phyloP scores from a whole-genome alignment of 345 rosid genomes.

The Microthlaspi erraticum region DNA sequence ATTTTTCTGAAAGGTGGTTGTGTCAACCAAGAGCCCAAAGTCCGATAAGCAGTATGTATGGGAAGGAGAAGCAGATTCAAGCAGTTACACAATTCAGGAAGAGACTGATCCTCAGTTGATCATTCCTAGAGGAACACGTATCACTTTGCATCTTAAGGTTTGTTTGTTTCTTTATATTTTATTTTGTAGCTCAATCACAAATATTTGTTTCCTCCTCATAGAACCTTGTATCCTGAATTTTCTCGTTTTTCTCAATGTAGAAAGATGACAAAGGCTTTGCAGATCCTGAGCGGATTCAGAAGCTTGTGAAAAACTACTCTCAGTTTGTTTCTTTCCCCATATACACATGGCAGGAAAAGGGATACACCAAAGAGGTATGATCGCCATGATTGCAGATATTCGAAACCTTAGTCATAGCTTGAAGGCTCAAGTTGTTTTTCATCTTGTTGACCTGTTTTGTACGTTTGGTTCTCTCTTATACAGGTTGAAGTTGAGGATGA shows the following conservation, averaged over 20 bases:
- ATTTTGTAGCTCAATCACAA: conserved; percentile 25
- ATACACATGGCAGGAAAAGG: conserved; percentile 97
- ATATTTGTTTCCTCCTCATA: not conserved
- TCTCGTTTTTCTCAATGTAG: conserved; percentile 46
- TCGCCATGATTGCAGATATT: conserved; percentile 1
- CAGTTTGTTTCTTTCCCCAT: conserved; percentile 99
- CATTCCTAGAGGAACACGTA: conserved; percentile 86
- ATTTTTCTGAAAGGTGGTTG: conserved; percentile 69
- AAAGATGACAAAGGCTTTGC: conserved; percentile 87
- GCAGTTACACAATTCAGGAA: conserved; percentile 80
- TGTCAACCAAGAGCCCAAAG: conserved; percentile 90
- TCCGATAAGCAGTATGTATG: conserved; percentile 92
- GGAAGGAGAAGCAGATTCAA: conserved; percentile 94
- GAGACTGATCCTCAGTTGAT: conserved; percentile 82
- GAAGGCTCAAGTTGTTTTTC: not conserved
- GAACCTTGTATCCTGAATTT: conserved; percentile 35
- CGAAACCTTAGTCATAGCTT: not conserved
- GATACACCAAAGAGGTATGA: conserved; percentile 89
- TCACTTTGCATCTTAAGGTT: conserved; percentile 91
- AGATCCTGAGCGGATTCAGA: conserved; percentile 87
- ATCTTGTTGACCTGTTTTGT: conserved; percentile 7
- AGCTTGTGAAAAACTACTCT: conserved; percentile 94
- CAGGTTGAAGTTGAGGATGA: conserved; percentile 98
- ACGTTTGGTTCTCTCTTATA: conserved; percentile 9
- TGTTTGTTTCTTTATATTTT: conserved; percentile 17